These are phyloP conservation scores for Mrakia blollopis DNA, from an alignment of 768 basidiomycete species.

Conservation along the genomic window DNA sequence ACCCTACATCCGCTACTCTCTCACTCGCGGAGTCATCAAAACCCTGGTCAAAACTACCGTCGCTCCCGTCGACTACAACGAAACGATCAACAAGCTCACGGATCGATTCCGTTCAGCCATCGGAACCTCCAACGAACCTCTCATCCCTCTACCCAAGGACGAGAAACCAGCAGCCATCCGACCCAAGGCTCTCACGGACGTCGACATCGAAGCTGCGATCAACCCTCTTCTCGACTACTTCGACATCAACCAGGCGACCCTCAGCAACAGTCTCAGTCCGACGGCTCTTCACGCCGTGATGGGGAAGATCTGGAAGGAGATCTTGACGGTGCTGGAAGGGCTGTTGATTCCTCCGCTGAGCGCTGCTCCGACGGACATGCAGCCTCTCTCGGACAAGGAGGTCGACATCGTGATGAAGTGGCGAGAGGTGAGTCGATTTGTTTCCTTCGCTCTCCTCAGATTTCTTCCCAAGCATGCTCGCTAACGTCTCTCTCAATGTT, in stretches of 20 bases:
- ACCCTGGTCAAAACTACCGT: slow-evolving; percentile 60
- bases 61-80: slow-evolving; percentile 34
- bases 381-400: slow-evolving; percentile 87
- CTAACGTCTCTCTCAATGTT: neutral
- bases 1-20: slow-evolving; percentile 80
- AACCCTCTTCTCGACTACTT: slow-evolving; percentile 91
- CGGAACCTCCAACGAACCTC: slow-evolving; percentile 22
- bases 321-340: slow-evolving; percentile 75
- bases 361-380: slow-evolving; percentile 80
- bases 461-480: neutral
- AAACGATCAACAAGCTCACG: slow-evolving; percentile 33
- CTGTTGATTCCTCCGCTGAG: slow-evolving; percentile 86
- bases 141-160: slow-evolving; percentile 31
- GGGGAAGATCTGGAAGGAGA: slow-evolving; percentile 92
- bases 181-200: slow-evolving; percentile 60
- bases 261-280: slow-evolving; percentile 81
- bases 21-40: slow-evolving; percentile 72
- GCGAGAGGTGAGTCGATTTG: slow-evolving; percentile 61
- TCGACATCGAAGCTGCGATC: slow-evolving; percentile 91
- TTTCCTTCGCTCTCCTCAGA: neutral
- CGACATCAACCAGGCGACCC: slow-evolving; percentile 81
- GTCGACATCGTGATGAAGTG: slow-evolving; percentile 99
- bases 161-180: slow-evolving; percentile 16
- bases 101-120: slow-evolving; percentile 33
- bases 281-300: slow-evolving; percentile 76